phyloP scores from a whole-genome alignment of 208 protist genomes.

The Wallacemonas sp. region DNA sequence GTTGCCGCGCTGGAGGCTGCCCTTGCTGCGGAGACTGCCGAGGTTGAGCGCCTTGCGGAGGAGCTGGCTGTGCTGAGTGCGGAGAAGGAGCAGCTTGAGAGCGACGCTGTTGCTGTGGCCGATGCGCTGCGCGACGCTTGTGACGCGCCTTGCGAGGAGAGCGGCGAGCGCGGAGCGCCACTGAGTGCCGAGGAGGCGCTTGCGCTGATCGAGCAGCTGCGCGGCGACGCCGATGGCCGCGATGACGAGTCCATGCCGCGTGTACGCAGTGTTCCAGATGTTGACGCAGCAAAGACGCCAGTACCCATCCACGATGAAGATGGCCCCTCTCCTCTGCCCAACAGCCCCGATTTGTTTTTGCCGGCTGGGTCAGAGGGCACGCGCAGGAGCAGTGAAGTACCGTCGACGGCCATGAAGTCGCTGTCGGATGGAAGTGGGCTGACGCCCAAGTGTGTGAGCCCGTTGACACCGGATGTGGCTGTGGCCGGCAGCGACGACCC shows the following conservation, averaged over 20 bases:
- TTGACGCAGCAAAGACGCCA: not conserved
- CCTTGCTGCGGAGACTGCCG: not conserved
- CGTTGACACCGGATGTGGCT: not conserved
- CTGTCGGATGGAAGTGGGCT: not conserved
- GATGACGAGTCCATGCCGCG: not conserved
- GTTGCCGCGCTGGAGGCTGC: not conserved
- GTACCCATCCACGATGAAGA: not conserved
- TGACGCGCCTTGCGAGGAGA: not conserved
- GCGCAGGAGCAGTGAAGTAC: not conserved
- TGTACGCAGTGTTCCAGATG: not conserved
- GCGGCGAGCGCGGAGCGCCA: not conserved
- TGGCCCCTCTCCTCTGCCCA: too few species aligned
- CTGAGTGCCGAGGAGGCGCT: not conserved
- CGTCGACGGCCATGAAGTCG: not conserved
- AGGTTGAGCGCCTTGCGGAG: not conserved
- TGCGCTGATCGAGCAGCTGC: slow-evolving; percentile 4
- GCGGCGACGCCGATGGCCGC: not conserved
- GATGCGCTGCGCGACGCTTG: slow-evolving; percentile 1
- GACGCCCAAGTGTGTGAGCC: not conserved
- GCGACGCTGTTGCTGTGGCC: not conserved
- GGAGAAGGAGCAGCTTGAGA: not conserved
- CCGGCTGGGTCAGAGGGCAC: not conserved
- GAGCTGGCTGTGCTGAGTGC: too few species aligned
- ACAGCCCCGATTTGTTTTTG: too few species aligned
- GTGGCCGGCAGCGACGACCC: not conserved